Evolutionary conservation across 208 protist genomes (phyloP), one percentile per base, ranked within the genome.

Genomic region (Leishmania turanica): DNA sequence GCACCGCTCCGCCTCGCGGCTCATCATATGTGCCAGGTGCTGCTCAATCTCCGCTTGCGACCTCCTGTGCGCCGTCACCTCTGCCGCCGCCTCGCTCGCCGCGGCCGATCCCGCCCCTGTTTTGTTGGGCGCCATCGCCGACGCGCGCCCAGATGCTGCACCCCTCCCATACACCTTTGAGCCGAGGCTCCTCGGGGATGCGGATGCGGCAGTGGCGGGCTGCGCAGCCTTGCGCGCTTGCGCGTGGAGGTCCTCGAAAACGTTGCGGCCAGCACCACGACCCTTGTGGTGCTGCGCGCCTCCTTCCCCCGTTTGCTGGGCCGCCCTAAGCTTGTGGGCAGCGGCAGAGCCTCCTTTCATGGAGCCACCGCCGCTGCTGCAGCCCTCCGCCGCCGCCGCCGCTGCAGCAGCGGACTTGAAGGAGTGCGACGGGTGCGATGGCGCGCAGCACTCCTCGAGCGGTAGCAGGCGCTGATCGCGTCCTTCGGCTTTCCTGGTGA

Each of bases 1-100:
- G 2, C 66, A 74, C 0, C 79, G 81, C 81, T 90, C 85, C n/a
- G 77, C 85, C 13, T 85, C 79, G 40, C 81, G 86, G 53, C 37
- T 54, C 34, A 80, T 62, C 74, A 90, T 91, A 11, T 31, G 11
- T 0, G n/a, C 47, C 7, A 89, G 54, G 56, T 85, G 68, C 54
- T 78, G 77, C 66, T 64, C 73, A 15, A 84, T 84, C 45, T 82
- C 89, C 54, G 70, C 77, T 37, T 79, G 31, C 8, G 71, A 72
- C 21, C 51, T 77, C 72, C 84, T 87, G 11, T 17, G 42, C 0
- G 5, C 24, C 2, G 34, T 53, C 21, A 19, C 42, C 45, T 49
- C 45, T 21, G 42, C 68, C 2, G 45, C 8, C 7, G 68, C 40
- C 45, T 3, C 3, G 24, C 24, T 21, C 11, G 3, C 45, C 1